Percentiles rank a stretch among this genome's conserved stretches.
phyloP scores from a whole-genome alignment of 1,139 yeast species.

The Candida tetrigidarum region DNA sequence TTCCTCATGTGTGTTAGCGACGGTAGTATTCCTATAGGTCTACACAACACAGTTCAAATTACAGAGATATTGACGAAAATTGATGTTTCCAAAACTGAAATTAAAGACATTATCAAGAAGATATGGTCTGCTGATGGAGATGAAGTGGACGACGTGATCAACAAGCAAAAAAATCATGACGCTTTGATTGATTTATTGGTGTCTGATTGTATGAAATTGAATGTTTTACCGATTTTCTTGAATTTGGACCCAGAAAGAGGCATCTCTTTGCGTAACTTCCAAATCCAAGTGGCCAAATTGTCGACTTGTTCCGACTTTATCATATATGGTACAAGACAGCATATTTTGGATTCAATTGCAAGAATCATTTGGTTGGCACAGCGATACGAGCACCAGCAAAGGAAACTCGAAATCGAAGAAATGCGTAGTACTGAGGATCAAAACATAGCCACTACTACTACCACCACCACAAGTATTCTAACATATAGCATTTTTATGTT shows the following conservation, averaged over 20 bases:
- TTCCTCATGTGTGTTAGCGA: slow-evolving; percentile 56
- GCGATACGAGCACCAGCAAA: slow-evolving; percentile 28
- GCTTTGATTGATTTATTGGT: slow-evolving; percentile 26
- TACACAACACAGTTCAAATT: slow-evolving; percentile 67
- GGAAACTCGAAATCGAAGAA: slow-evolving; percentile 7
- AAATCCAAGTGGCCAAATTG: slow-evolving; percentile 73
- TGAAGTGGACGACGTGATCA: neutral
- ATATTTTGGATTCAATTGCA: slow-evolving; percentile 46
- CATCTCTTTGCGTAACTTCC: slow-evolving; percentile 73
- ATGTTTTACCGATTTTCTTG: slow-evolving; percentile 55
- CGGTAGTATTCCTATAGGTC: slow-evolving; percentile 21
- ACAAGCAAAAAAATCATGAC: slow-evolving; percentile 8
- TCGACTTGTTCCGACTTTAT: slow-evolving; percentile 71
- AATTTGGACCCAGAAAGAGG: slow-evolving; percentile 69
- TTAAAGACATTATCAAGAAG: slow-evolving; percentile 25
- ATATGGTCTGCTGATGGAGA: slow-evolving; percentile 20
- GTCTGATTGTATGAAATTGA: slow-evolving; percentile 47
- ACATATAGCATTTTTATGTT: slow-evolving; percentile 24
- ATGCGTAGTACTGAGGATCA: neutral
- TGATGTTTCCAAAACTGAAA: slow-evolving; percentile 41
- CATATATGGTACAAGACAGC: slow-evolving; percentile 51
- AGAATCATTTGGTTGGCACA: slow-evolving; percentile 62
- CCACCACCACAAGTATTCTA: neutral
- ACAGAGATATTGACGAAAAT: slow-evolving; percentile 60
- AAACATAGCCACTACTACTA: too few relatives aligned